Evolutionary conservation across 2,329 filamentous ascomycete genomes (phyloP).

Genomic region (Ophiostoma himal-ulmi): DNA sequence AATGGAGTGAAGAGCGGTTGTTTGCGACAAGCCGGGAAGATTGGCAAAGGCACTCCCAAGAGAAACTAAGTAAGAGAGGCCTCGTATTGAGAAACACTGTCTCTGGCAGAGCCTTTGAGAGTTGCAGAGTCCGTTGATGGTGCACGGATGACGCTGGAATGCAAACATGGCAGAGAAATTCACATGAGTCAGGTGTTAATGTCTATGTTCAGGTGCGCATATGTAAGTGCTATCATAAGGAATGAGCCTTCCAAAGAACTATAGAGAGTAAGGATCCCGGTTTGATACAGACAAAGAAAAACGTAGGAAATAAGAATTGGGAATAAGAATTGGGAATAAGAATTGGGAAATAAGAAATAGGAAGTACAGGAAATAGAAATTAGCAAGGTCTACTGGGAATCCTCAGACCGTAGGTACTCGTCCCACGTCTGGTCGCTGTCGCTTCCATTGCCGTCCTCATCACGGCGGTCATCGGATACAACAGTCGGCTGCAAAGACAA

Average conservation of each 20-base stretch:
- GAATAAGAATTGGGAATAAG: neutral
- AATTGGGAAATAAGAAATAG: neutral
- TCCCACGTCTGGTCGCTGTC: constrained; percentile 23
- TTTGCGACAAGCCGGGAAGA: neutral
- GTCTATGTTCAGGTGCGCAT: neutral
- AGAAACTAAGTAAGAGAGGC: neutral
- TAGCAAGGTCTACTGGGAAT: neutral
- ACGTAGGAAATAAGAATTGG: too few species aligned
- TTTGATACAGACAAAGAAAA: too few species aligned
- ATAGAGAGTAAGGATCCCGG: neutral
- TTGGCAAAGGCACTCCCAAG: neutral
- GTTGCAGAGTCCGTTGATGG: neutral
- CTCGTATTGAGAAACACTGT: neutral
- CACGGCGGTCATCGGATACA: neutral
- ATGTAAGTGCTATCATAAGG: neutral
- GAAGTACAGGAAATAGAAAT: neutral
- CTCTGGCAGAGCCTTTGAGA: neutral
- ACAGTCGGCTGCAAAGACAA: neutral
- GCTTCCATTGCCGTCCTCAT: neutral
- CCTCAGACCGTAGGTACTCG: constrained; percentile 19
- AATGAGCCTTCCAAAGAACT: neutral
- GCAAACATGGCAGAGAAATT: neutral
- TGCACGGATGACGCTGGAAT: neutral
- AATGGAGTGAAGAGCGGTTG: neutral
- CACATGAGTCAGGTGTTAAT: neutral